Evolutionary conservation across 139 green algal genomes (phyloP), one percentile per base, ranked within the genome.

Genomic region (Volvox reticuliferus): DNA sequence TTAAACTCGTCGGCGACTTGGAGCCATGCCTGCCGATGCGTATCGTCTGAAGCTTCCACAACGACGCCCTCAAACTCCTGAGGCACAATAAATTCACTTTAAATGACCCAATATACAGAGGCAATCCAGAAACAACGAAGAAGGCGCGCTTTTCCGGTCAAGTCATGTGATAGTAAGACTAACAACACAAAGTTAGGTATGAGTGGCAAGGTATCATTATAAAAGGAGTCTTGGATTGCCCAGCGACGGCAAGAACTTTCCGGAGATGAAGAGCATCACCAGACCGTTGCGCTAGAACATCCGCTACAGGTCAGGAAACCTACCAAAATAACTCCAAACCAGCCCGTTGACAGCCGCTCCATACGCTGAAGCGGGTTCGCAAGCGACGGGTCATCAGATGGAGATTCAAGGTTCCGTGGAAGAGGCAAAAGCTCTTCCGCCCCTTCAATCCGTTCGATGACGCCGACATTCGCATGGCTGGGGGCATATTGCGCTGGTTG

Each of bases 311-410:
- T 97, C 97, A 83, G 99, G 96, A 71, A 84, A 68, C 96, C 96
- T 86, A 99, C 97, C 68, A 98, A 91, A 44, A 99, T 97, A 0
- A 97, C 97, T 26, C 98, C 98, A 92, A 99, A 97, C 98, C 98
- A 99, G 55, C 93, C 97, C 3, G 96, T 98, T 32, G 95, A 91
- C 50, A 99, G 83, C 0, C 96, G 93, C 77, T 98, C 86, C 88
- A 97, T 92, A 17, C 97, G 91, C 69, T 94, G 89, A n/a, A 97
- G 90, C n/a, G 96, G 96, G 78, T 98, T 98, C 68, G 87, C 79
- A 61, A 98, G 82, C 1, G 32, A 82, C 21, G 91, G 91, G 61
- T 95, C 93, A 67, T 92, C 79, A 61, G 32, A 75, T 2, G 88
- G 68, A 19, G 26, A 67, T 33, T 92, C 88, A 3, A 65, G n/a